Conservation (phyloP, 2,329 filamentous ascomycete species). For the Venturia nashicola region DNA sequence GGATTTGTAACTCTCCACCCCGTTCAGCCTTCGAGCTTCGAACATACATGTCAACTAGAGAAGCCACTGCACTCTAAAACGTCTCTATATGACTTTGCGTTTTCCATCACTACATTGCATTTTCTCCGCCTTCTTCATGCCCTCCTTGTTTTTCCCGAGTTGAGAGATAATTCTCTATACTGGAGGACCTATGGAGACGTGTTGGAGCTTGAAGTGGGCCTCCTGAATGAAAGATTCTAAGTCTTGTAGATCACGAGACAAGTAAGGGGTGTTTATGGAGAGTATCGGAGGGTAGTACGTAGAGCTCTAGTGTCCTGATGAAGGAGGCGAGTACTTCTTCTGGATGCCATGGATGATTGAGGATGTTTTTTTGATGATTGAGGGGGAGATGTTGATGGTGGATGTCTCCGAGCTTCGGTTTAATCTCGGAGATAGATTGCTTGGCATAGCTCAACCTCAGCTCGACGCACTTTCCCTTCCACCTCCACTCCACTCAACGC, state of each 20-base stretch:
- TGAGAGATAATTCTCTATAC: background rate
- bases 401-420: background rate
- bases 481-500: background rate
- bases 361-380: background rate
- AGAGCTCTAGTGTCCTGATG: background rate
- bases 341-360: background rate
- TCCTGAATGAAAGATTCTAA: background rate
- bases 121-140: background rate
- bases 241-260: background rate
- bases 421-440: background rate
- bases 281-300: background rate
- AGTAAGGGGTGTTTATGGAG: background rate
- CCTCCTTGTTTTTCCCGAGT: background rate
- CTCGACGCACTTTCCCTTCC: background rate
- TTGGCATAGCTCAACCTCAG: background rate
- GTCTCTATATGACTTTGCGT: background rate
- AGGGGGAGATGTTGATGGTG: background rate
- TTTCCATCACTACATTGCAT: background rate
- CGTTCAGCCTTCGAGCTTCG: background rate
- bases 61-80: background rate
- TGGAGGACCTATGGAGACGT: background rate
- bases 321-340: conserved; percentile 1
- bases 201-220: background rate
- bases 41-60: background rate
- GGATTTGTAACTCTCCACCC: background rate